Evolutionary conservation across 2,329 filamentous ascomycete genomes (phyloP), one percentile per base, ranked within the genome.

Genomic region (Tympanopsis confertula): DNA sequence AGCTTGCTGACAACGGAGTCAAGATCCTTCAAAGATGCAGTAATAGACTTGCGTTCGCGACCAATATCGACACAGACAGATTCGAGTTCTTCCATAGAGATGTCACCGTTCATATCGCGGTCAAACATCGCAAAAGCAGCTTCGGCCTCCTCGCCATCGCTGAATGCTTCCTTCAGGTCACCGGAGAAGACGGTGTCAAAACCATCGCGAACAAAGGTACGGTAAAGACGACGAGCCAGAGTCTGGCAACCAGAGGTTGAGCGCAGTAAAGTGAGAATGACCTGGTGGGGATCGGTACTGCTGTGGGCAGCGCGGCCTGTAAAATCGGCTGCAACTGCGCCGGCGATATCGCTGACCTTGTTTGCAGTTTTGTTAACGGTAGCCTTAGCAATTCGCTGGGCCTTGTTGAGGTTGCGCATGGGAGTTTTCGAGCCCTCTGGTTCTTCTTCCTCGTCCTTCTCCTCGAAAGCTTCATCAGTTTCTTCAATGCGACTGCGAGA

Each of bases 41-140:
- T 89, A 47, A 96, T 95, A 5, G 87, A 86, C 57, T 95, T 96
- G 53, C 89, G 84, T 63, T 96, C 89, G 13, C 89, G 76, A 24
- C 89, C 87, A 45, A 95, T 91, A 53, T 96, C 89, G 37, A 94
- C 88, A 58, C 86, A 94, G 18, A 93, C 87, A 17, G 85, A 78
- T 57, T 95, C 88, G 17, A 96, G 73, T 55, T 95, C 89, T 50
- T 94, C 86, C 74, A 94, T 87, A 1, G 85, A 93, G 36, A 95
- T 94, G 51, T 96, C 89, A 3, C 88, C 89, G 45, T 96, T 96
- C 64, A 95, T 76, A 50, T 96, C 89, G 53, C 91, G 93, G 61
- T 96, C 89, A 47, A 95, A 95, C 67, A 95, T 88, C 47, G 70
- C 68, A 50, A 96, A 95, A 0, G 88, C 88, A 3, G 83, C 83